Evolutionary conservation across 2,329 filamentous ascomycete genomes (phyloP).

Genomic region (Rhynchosporium graminicola): DNA sequence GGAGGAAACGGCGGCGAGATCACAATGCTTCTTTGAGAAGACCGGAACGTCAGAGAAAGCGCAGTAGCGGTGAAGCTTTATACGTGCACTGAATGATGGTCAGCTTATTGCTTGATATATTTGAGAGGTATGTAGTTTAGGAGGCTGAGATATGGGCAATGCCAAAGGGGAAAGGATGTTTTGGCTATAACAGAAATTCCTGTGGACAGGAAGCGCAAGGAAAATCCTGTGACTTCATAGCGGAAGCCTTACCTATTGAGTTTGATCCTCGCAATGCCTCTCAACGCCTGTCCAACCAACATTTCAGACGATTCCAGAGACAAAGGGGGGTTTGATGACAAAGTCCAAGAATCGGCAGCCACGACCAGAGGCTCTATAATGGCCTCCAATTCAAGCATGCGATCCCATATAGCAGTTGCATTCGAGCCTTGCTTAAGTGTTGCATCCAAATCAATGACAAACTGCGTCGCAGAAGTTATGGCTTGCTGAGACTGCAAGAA

Average conservation of each 20-base stretch:
- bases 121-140: no score
- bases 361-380: constrained; percentile 32
- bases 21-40: constrained; percentile 52
- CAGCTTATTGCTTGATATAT: neutral
- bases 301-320: constrained; percentile 41
- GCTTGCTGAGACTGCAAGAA: constrained; percentile 51
- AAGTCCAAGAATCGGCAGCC: constrained; percentile 32
- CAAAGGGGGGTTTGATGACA: constrained; percentile 42
- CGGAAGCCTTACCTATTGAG: constrained; percentile 46
- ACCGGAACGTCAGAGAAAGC: constrained; percentile 53
- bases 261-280: constrained; percentile 52
- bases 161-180: neutral
- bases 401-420: constrained; percentile 44
- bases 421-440: constrained; percentile 43
- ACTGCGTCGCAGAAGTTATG: constrained; percentile 50
- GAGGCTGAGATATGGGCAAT: neutral
- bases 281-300: constrained; percentile 47
- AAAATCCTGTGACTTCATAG: neutral
- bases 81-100: constrained; percentile 46
- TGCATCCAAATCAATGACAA: constrained; percentile 51
- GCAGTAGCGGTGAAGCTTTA: constrained; percentile 54
- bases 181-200: neutral
- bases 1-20: constrained; percentile 41
- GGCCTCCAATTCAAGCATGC: constrained; percentile 34
- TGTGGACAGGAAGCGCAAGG: neutral